Evolutionary conservation across 169 alveolate genomes (phyloP).

Genomic region (Plasmodium gonderi): DNA sequence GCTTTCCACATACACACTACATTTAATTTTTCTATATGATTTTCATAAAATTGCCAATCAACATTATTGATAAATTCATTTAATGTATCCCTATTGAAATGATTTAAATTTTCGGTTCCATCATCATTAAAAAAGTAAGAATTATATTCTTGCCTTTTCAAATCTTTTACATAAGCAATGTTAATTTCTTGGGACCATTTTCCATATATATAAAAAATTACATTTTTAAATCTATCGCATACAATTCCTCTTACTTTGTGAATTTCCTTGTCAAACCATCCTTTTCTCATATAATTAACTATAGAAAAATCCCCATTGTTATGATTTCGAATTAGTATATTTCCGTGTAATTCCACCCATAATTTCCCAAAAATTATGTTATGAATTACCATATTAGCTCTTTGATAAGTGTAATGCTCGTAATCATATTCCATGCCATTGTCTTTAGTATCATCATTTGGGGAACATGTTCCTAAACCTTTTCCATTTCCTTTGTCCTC

Average conservation of each 20-base stretch:
- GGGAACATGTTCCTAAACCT: not conserved
- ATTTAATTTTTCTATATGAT: constrained; percentile 16
- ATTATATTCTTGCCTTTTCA: constrained; percentile 30
- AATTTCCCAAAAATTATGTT: constrained; percentile 91
- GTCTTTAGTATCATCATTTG: not conserved
- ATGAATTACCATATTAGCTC: constrained; percentile 90
- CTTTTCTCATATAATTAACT: constrained; percentile 86
- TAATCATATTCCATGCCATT: not conserved
- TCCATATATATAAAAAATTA: constrained; percentile 79
- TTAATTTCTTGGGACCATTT: constrained; percentile 80
- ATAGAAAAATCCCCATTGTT: constrained; percentile 88
- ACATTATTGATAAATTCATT: constrained; percentile 53
- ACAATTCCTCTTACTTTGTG: constrained; percentile 84
- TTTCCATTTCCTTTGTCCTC: not conserved
- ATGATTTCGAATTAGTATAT: constrained; percentile 81
- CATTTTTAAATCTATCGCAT: constrained; percentile 79
- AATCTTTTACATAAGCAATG: constrained; percentile 56
- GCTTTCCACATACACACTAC: constrained; percentile 82
- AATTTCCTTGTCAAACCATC: constrained; percentile 88
- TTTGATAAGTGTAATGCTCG: constrained; percentile 86
- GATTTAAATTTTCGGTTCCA: constrained; percentile 42
- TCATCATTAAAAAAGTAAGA: constrained; percentile 56
- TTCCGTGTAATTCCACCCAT: constrained; percentile 91
- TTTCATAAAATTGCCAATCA: constrained; percentile 70
- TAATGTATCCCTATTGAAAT: constrained; percentile 18